These are phyloP conservation scores for Cutaneotrichosporon sp. DNA, from an alignment of 1,284 basidiomycete genomes.

Conservation along the genomic window DNA sequence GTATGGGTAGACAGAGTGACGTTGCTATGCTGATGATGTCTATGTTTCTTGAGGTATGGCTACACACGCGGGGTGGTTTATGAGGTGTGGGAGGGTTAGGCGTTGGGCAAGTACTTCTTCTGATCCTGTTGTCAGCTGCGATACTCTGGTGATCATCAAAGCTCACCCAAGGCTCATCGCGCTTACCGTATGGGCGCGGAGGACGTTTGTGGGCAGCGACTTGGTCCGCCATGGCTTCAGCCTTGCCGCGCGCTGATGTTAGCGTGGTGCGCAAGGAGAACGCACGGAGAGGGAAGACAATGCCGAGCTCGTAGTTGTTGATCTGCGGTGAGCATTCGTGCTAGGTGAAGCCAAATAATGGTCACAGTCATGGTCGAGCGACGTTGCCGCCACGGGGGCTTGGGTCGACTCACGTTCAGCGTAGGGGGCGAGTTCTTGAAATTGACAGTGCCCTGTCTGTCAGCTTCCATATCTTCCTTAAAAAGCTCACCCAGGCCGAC, in stretches of 20 bases:
- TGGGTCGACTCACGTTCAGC: slow-evolving; percentile 22
- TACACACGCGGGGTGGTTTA: not conserved
- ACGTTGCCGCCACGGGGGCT: no score
- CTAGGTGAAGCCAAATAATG: no score
- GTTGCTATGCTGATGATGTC: not conserved
- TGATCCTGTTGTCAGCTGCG: slow-evolving; percentile 17
- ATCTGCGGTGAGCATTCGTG: slow-evolving; percentile 20
- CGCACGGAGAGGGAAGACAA: slow-evolving; percentile 51
- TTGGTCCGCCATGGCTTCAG: slow-evolving; percentile 32
- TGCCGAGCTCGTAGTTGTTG: slow-evolving; percentile 52
- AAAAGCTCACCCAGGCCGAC: slow-evolving; percentile 45
- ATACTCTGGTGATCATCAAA: not conserved
- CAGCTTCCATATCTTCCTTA: not conserved
- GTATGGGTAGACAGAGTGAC: not conserved
- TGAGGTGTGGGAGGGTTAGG: not conserved
- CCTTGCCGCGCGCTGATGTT: slow-evolving; percentile 31
- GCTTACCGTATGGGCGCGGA: slow-evolving; percentile 35
- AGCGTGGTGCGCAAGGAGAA: not conserved
- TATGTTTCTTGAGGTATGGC: not conserved
- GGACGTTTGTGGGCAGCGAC: slow-evolving; percentile 50
- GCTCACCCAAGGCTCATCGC: slow-evolving; percentile 49
- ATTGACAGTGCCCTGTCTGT: slow-evolving; percentile 41
- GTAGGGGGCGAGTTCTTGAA: slow-evolving; percentile 39
- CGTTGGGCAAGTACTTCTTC: slow-evolving; percentile 14
- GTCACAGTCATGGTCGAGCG: no score